Evolutionary conservation across 169 alveolate genomes (phyloP), one percentile per base, ranked within the genome.

Genomic region (Perkinsus olseni): DNA sequence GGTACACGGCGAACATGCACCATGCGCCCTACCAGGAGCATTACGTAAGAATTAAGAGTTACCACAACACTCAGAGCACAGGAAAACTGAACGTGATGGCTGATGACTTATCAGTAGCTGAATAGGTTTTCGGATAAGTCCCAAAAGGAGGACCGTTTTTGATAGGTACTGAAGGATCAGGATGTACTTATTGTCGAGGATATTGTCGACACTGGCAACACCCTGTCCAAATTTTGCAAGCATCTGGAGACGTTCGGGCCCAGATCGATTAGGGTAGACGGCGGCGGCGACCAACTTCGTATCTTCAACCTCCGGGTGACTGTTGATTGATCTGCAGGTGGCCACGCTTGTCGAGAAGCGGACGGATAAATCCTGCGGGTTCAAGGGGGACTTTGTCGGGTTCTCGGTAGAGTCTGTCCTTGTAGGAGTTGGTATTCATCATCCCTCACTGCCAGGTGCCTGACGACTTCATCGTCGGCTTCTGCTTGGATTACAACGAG

Each of bases 121-220:
- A n/a, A n/a, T n/a, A 40, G 3, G 50, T 6, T 3, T 11, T 40
- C 50, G 50, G 50, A 40, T 40, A 11, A 40, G 11, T 6, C n/a
- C n/a, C 11, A 11, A 40, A 40, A 40, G 3, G 50, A 40, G 11
- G 50, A 6, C 50, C 21, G 3, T 40, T 3, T 40, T 3, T 40
- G 50, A 11, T 11, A 40, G 50, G 50, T 40, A 91, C 92, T 96
- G 31, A 51, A 74, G 62, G 97, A 74, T 38, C 95, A 96, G 74
- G 94, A 96, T 40, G 96, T 96, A n/a, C 94, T 96, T 36, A 94
- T 96, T 34, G 96, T 95, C 38, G 97, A 96, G 92, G 97, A 96
- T 93, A 95, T 96, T 45, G 94, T 96, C 28, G 97, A 96, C 93
- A 96, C 97, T 6, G 96, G 96, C 21, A 51, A 62, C 39, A 94